phyloP scores from a whole-genome alignment of 2,329 filamentous ascomycete genomes.

The Geosmithia flava region DNA sequence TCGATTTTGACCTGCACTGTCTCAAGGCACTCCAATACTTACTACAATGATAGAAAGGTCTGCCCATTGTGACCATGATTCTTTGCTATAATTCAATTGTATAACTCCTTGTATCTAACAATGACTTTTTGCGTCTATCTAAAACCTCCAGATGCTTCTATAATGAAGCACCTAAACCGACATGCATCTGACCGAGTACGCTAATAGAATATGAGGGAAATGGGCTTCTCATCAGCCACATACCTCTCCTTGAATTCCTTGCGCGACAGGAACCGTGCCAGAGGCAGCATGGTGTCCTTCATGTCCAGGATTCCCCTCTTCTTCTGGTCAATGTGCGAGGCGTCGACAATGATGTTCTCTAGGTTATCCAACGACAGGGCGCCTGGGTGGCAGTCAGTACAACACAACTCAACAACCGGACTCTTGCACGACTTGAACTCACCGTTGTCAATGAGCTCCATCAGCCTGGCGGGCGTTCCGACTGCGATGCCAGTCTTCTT shows the following conservation, averaged over 20 bases:
- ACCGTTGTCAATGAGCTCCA: slow-evolving; percentile 74
- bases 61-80: too few relatives aligned
- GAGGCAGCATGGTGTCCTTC: slow-evolving; percentile 77
- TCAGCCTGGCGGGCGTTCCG: slow-evolving; percentile 74
- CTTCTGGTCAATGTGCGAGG: slow-evolving; percentile 88
- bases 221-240: slow-evolving; percentile 39
- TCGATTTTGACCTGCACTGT: too few relatives aligned
- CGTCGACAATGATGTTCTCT: slow-evolving; percentile 75
- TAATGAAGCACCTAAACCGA: too few relatives aligned
- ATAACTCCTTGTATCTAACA: too few relatives aligned
- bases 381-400: slow-evolving; percentile 22
- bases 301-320: slow-evolving; percentile 90
- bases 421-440: slow-evolving; percentile 15
- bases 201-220: slow-evolving; percentile 56
- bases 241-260: slow-evolving; percentile 63
- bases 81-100: too few relatives aligned
- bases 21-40: too few relatives aligned
- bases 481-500: slow-evolving; percentile 73
- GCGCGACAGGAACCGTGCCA: slow-evolving; percentile 61
- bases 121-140: too few relatives aligned
- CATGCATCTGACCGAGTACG: slow-evolving; percentile 1
- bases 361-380: slow-evolving; percentile 60
- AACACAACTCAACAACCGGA: not conserved
- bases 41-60: too few relatives aligned
- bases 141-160: too few relatives aligned